Conservation (phyloP, 2,329 filamentous ascomycete species). For the Plectosphaerella sp. region DNA sequence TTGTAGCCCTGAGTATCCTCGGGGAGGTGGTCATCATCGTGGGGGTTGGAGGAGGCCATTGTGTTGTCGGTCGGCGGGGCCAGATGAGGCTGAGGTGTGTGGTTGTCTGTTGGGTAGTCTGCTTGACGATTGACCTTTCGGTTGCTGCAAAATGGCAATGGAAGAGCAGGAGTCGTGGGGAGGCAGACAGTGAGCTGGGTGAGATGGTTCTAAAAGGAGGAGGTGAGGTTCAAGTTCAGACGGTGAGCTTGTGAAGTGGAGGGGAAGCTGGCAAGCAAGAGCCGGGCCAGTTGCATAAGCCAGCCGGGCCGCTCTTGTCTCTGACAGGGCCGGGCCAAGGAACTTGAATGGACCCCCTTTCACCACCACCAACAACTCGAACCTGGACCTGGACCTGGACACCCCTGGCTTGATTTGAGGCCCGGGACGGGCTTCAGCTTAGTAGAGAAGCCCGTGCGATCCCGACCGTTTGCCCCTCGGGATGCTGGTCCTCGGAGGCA, state of each 20-base stretch:
- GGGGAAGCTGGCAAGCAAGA: neutral
- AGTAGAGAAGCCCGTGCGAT: too few relatives aligned
- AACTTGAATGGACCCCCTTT: too few relatives aligned
- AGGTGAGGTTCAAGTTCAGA: slow-evolving; percentile 1
- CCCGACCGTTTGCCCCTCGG: too few relatives aligned
- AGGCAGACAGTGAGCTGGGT: slow-evolving; percentile 1
- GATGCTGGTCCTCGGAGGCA: too few relatives aligned
- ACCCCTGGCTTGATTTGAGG: too few relatives aligned
- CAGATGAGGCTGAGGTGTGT: neutral
- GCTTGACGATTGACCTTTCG: neutral
- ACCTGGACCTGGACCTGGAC: too few relatives aligned
- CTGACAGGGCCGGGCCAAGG: too few relatives aligned
- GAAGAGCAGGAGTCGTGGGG: neutral
- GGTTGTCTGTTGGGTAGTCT: neutral
- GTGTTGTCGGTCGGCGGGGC: slow-evolving; percentile 20
- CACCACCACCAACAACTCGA: too few relatives aligned
- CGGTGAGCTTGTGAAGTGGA: neutral
- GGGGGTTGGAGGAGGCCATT: slow-evolving; percentile 52
- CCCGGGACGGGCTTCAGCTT: too few relatives aligned
- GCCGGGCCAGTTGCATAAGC: neutral
- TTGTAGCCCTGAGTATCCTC: slow-evolving; percentile 95
- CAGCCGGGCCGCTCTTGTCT: too few relatives aligned
- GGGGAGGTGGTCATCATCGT: slow-evolving; percentile 76
- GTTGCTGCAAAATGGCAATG: too few relatives aligned
- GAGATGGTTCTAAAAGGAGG: neutral